Percentiles rank a stretch among this genome's conserved stretches.
phyloP scores from a whole-genome alignment of 768 basidiomycete species.

The Amanita fuliginea region DNA sequence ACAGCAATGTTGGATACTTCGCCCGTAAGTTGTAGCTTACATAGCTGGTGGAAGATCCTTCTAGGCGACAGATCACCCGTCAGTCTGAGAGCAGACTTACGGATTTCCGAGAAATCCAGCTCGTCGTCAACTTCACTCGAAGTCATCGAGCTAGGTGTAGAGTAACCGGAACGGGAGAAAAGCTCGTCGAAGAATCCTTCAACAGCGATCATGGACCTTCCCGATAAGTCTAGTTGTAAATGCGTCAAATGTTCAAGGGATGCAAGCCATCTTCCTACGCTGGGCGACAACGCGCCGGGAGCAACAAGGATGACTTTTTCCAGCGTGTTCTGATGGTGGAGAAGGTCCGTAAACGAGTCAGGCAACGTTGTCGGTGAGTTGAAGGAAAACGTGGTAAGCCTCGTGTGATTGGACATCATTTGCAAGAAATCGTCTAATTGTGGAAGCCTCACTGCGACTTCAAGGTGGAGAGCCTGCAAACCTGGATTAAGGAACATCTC shows the following conservation, averaged over 20 bases:
- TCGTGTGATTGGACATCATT: slow-evolving; percentile 52
- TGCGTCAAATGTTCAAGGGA: slow-evolving; percentile 49
- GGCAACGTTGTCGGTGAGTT: slow-evolving; percentile 60
- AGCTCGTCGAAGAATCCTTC: slow-evolving; percentile 75
- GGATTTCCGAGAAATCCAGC: slow-evolving; percentile 64
- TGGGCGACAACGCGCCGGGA: slow-evolving; percentile 62
- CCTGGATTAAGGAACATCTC: slow-evolving; percentile 56
- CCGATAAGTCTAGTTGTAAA: slow-evolving; percentile 63
- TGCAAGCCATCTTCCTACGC: slow-evolving; percentile 66
- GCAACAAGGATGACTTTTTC: slow-evolving; percentile 59
- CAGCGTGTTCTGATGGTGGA: slow-evolving; percentile 45
- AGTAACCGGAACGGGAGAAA: slow-evolving; percentile 50
- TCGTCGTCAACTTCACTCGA: slow-evolving; percentile 74
- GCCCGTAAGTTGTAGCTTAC: slow-evolving; percentile 56
- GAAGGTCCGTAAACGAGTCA: slow-evolving; percentile 57
- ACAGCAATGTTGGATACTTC: slow-evolving; percentile 59
- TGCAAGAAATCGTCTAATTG: slow-evolving; percentile 53
- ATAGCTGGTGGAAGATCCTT: slow-evolving; percentile 47
- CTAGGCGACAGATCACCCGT: slow-evolving; percentile 48
- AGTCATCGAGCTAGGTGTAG: slow-evolving; percentile 55
- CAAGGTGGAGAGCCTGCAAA: slow-evolving; percentile 49
- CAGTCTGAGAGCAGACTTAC: slow-evolving; percentile 56
- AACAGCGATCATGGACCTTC: slow-evolving; percentile 55
- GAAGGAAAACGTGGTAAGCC: slow-evolving; percentile 59
- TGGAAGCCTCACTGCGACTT: slow-evolving; percentile 47